phyloP scores from a whole-genome alignment of 1,284 basidiomycete species.

The Marasmius fiardii region DNA sequence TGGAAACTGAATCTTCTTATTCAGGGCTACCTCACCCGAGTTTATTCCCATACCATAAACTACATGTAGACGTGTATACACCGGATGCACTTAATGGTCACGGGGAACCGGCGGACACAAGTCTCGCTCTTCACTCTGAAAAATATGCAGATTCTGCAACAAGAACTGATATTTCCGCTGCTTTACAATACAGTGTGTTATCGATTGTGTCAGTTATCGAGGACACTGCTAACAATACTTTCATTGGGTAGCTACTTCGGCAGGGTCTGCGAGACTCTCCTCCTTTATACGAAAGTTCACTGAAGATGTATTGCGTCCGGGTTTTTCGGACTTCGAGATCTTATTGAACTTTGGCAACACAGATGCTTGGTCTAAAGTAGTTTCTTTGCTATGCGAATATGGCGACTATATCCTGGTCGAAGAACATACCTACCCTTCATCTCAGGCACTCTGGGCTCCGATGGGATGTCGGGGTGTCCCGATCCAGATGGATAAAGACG shows the following conservation, averaged over 20 bases:
- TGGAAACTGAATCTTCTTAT: not conserved
- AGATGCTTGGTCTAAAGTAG: constrained; percentile 34
- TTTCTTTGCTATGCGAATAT: constrained; percentile 39
- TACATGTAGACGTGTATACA: not conserved
- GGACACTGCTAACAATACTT: not conserved
- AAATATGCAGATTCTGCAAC: not conserved
- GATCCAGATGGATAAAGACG: constrained; percentile 52
- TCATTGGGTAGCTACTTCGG: not conserved
- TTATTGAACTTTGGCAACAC: constrained; percentile 26
- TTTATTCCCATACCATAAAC: constrained; percentile 10
- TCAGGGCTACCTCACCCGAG: constrained; percentile 14
- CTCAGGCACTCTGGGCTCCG: constrained; percentile 31
- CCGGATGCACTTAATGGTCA: not conserved
- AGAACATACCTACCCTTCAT: constrained; percentile 42
- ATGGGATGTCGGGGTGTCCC: constrained; percentile 40
- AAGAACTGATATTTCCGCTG: not conserved
- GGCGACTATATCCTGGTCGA: constrained; percentile 57
- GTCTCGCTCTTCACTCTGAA: not conserved
- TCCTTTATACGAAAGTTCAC: constrained; percentile 12
- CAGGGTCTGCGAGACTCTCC: constrained; percentile 8
- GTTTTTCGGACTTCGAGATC: constrained; percentile 13
- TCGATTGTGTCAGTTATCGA: not conserved
- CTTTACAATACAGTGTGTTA: constrained; percentile 4
- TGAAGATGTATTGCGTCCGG: constrained; percentile 11
- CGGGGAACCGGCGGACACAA: not conserved